Evolutionary conservation across 495 filamentous ascomycete species (phyloP).

Genomic region (Neurospora sp.): DNA sequence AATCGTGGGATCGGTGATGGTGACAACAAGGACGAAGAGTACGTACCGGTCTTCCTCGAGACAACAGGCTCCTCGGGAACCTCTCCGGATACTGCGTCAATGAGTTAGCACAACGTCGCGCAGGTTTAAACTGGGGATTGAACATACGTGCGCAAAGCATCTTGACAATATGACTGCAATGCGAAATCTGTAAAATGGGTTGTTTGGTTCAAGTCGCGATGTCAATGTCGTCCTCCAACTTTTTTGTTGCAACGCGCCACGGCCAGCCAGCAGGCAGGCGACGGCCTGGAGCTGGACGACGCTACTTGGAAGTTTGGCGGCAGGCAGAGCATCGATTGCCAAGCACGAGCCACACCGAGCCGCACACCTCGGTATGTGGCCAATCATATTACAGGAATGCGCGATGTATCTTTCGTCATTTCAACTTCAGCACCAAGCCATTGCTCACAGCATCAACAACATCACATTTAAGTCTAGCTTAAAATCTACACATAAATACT

Average conservation of each 20-base stretch:
- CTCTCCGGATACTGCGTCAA: constrained; percentile 79
- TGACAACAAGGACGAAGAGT: background rate
- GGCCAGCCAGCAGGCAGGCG: background rate
- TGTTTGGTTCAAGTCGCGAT: constrained; percentile 1
- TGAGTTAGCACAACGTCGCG: constrained; percentile 7
- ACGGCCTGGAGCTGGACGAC: background rate
- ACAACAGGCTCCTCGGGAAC: constrained; percentile 90
- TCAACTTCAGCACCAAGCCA: background rate
- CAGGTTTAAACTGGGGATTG: background rate
- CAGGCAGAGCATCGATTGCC: background rate
- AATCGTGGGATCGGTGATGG: background rate
- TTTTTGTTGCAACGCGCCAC: constrained; percentile 8
- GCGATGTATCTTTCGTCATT: background rate
- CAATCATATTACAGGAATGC: background rate
- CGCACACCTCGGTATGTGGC: background rate
- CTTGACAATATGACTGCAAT: constrained; percentile 7
- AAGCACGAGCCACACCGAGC: background rate
- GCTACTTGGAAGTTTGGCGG: background rate
- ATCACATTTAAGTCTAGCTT: background rate
- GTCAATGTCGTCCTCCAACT: constrained; percentile 8
- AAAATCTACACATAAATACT: constrained; percentile 9
- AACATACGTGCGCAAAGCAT: constrained; percentile 67
- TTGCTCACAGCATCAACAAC: background rate
- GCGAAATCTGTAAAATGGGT: background rate
- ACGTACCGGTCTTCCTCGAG: constrained; percentile 82